phyloP scores from a whole-genome alignment of 176 grass and related monocot species.

The Cocos nucifera region DNA sequence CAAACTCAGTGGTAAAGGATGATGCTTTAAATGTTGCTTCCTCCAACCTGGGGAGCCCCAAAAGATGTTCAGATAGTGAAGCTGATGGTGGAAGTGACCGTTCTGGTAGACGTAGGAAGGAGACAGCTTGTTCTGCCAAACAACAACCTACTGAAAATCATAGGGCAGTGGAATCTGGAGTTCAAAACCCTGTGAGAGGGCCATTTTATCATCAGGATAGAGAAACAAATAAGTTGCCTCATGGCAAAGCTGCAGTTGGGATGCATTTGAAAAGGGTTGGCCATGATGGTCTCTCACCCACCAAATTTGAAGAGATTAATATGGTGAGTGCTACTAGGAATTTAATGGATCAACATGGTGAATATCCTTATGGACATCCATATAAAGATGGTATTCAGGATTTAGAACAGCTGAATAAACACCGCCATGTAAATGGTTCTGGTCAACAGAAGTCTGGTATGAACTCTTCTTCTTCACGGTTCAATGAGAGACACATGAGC shows the following conservation, averaged over 20 bases:
- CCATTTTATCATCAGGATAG: not conserved
- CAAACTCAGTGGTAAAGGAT: constrained; percentile 34
- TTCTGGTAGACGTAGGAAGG: not conserved
- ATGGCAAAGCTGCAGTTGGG: not conserved
- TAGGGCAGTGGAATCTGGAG: not conserved
- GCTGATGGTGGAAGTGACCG: constrained; percentile 17
- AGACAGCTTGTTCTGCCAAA: not conserved
- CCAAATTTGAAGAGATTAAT: not conserved
- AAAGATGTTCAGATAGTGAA: constrained; percentile 43
- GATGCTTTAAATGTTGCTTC: constrained; percentile 45
- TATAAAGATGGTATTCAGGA: constrained; percentile 1
- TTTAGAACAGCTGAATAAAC: constrained; percentile 1
- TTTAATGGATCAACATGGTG: not conserved
- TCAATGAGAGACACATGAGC: constrained; percentile 12
- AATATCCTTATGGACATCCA: not conserved
- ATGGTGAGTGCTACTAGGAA: not conserved
- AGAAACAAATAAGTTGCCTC: not conserved
- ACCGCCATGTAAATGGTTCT: not conserved
- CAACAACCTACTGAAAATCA: not conserved
- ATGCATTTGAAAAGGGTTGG: not conserved
- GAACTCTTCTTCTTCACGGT: not conserved
- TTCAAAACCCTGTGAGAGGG: not conserved
- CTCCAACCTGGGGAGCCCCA: constrained; percentile 31
- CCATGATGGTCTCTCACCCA: constrained; percentile 1
- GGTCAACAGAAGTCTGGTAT: constrained; percentile 9